Percentiles rank a stretch among this genome's conserved stretches.
phyloP scores from a whole-genome alignment of 306 rosid genomes.

The Vigna nakashimae region DNA sequence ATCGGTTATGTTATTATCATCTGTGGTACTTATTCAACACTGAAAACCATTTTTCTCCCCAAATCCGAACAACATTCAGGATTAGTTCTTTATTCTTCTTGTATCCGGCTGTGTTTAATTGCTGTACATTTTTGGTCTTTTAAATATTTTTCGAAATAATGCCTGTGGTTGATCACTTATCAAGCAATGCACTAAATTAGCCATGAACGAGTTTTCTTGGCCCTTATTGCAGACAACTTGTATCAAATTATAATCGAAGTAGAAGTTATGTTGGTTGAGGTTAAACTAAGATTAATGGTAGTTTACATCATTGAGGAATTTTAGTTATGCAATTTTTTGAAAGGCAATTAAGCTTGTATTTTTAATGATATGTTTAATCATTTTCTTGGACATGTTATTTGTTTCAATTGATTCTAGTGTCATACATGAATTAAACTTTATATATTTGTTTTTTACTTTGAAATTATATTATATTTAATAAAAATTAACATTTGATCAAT shows the following conservation, averaged over 20 bases:
- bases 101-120: conserved; percentile 35
- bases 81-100: conserved; percentile 31
- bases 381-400: no score
- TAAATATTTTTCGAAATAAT: not conserved
- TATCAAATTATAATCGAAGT: not conserved
- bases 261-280: not conserved
- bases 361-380: no score
- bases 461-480: no score
- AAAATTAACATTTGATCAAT: no score
- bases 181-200: not conserved
- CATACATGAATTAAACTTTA: not conserved
- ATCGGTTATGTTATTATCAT: conserved; percentile 30
- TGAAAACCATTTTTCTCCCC: conserved; percentile 31
- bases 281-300: not conserved
- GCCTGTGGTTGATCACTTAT: not conserved
- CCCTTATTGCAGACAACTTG: not conserved
- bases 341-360: no score
- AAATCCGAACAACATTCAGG: conserved; percentile 10
- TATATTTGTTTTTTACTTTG: not conserved
- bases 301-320: not conserved
- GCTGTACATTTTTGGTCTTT: conserved; percentile 24
- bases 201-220: no score
- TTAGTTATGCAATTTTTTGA: not conserved
- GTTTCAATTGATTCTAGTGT: not conserved
- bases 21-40: conserved; percentile 19